Evolutionary conservation across 1,139 yeast species (phyloP).

Genomic region (Kodamaea ohmeri): DNA sequence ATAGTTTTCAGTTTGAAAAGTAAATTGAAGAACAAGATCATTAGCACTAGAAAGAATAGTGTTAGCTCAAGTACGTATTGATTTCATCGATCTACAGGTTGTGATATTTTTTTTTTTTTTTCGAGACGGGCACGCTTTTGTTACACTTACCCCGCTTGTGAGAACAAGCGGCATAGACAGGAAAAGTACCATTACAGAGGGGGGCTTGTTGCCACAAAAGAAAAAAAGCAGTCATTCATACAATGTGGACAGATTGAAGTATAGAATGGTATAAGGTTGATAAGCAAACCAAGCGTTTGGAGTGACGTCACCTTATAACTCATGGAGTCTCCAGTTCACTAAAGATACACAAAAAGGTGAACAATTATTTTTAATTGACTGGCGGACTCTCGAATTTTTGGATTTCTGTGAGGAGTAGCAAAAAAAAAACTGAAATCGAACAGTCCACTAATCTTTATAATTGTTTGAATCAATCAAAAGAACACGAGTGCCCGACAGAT

Average conservation of each 20-base stretch:
- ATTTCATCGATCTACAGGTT: constrained; percentile 4
- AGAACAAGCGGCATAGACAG: constrained; percentile 2
- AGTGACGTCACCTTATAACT: background rate
- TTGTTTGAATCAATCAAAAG: constrained; percentile 2
- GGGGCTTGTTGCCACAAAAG: constrained; percentile 1
- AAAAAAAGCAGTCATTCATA: background rate
- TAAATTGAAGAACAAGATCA: constrained; percentile 17
- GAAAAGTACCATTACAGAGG: background rate
- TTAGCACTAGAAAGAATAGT: constrained; percentile 25
- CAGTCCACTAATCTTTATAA: constrained; percentile 6
- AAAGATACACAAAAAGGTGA: background rate
- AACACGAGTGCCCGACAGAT: background rate
- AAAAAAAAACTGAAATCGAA: constrained; percentile 5
- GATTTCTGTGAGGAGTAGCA: constrained; percentile 5
- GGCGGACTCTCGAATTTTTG: background rate
- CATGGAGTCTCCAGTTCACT: background rate
- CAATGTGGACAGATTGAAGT: constrained; percentile 1
- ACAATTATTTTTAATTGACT: background rate
- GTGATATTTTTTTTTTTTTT: constrained; percentile 5
- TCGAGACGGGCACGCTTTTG: constrained; percentile 3
- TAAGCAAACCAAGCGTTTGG: background rate
- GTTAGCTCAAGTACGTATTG: constrained; percentile 42
- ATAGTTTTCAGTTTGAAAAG: constrained; percentile 17
- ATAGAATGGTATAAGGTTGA: too few relatives aligned
- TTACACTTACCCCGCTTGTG: constrained; percentile 9